Evolutionary conservation across 2,329 filamentous ascomycete species (phyloP).

Genomic region (Talaromyces sp.): DNA sequence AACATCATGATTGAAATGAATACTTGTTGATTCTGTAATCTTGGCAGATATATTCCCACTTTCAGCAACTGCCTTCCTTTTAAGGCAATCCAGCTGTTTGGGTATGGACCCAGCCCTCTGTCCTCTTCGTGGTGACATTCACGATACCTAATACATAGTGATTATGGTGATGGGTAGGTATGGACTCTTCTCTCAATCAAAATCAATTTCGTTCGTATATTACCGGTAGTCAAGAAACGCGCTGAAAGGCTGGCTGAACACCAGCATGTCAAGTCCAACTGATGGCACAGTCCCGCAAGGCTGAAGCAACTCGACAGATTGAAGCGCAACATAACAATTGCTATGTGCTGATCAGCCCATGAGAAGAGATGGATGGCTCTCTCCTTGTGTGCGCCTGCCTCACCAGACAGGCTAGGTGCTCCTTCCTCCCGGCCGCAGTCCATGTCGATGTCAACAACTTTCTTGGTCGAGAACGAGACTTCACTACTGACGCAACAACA

Average conservation of each 20-base stretch:
- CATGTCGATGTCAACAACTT: not conserved
- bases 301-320: not conserved
- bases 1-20: no score
- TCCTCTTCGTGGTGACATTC: not conserved
- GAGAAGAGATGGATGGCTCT: not conserved
- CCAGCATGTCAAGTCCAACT: not conserved
- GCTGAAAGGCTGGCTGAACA: not conserved
- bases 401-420: not conserved
- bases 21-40: conserved; percentile 1
- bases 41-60: not conserved
- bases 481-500: not conserved
- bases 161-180: not conserved
- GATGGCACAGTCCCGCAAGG: not conserved
- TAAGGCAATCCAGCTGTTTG: not conserved
- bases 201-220: not conserved
- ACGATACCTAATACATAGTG: no score
- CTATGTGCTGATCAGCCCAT: no score
- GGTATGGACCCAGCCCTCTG: not conserved
- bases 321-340: not conserved
- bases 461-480: not conserved
- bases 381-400: not conserved
- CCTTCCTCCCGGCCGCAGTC: not conserved
- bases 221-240: not conserved
- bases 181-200: not conserved
- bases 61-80: not conserved